Evolutionary conservation across 2,329 filamentous ascomycete species (phyloP).

Genomic region (Ascochyta lentis): DNA sequence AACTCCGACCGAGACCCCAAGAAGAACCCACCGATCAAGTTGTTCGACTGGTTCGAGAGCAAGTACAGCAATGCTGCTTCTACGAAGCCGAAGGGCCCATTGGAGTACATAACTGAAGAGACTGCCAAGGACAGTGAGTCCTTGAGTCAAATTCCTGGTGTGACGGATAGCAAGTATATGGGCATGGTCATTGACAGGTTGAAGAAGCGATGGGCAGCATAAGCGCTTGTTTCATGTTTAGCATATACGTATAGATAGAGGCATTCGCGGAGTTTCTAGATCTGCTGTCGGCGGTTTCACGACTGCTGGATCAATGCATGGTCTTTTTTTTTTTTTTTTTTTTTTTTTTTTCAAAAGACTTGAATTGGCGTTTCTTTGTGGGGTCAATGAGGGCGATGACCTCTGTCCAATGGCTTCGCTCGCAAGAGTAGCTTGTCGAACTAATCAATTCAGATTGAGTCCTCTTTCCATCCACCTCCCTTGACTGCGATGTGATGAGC

Average conservation of each 20-base stretch:
- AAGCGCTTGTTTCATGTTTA: not conserved
- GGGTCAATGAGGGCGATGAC: too few species aligned
- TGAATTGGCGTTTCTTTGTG: too few species aligned
- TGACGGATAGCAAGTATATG: slow-evolving; percentile 23
- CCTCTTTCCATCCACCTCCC: too few species aligned
- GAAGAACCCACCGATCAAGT: slow-evolving; percentile 38
- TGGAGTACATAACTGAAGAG: slow-evolving; percentile 24
- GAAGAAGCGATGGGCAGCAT: slow-evolving; percentile 18
- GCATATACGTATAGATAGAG: not conserved
- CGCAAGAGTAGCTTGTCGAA: too few species aligned
- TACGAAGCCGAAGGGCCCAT: slow-evolving; percentile 14
- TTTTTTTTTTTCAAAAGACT: too few species aligned
- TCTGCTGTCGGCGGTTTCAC: too few species aligned
- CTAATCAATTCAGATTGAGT: too few species aligned
- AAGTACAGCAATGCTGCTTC: slow-evolving; percentile 30
- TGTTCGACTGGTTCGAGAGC: slow-evolving; percentile 39
- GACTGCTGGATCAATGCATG: too few species aligned
- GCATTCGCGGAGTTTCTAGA: not conserved
- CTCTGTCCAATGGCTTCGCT: too few species aligned
- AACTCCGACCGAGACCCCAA: slow-evolving; percentile 28
- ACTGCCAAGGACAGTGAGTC: slow-evolving; percentile 23
- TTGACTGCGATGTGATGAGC: too few species aligned
- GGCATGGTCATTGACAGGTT: slow-evolving; percentile 26
- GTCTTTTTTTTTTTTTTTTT: too few species aligned
- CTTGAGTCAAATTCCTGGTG: slow-evolving; percentile 18